Evolutionary conservation across 164 flowering plant species (phyloP).

Genomic region (Berberis thunbergii): DNA sequence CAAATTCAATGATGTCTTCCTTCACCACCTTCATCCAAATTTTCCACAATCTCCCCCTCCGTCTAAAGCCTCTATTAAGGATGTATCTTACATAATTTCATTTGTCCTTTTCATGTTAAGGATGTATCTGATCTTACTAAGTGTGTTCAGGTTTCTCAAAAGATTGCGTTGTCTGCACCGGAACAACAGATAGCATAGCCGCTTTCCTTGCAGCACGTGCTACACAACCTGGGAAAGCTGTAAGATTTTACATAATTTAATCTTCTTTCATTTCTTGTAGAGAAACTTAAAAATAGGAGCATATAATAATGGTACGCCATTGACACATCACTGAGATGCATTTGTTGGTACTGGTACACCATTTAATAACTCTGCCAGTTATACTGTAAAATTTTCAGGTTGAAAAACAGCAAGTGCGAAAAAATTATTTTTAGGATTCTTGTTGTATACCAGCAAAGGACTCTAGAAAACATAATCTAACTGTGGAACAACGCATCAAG

Average conservation of each 20-base stretch:
- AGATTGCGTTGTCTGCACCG: slow-evolving; percentile 79
- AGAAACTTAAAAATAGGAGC: not conserved
- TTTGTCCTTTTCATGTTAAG: not conserved
- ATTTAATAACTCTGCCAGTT: too few relatives aligned
- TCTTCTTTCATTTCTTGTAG: not conserved
- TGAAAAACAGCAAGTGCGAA: too few relatives aligned
- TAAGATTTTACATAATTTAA: slow-evolving; percentile 26
- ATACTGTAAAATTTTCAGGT: too few relatives aligned
- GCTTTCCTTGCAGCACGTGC: slow-evolving; percentile 97
- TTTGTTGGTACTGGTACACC: not conserved
- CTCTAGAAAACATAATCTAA: too few relatives aligned
- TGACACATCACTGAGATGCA: not conserved
- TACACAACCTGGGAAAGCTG: slow-evolving; percentile 84
- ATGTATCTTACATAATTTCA: too few relatives aligned
- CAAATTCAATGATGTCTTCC: too few relatives aligned
- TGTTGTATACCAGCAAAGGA: too few relatives aligned
- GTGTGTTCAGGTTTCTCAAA: slow-evolving; percentile 53
- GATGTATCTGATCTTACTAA: not conserved
- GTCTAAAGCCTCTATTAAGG: too few relatives aligned
- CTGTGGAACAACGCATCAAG: too few relatives aligned
- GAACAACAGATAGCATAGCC: slow-evolving; percentile 96
- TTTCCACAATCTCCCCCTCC: too few relatives aligned
- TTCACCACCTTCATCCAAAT: too few relatives aligned
- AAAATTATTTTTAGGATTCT: too few relatives aligned
- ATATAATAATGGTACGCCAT: not conserved